Evolutionary conservation across 495 filamentous ascomycete species (phyloP).

Genomic region (Tuber indicum): DNA sequence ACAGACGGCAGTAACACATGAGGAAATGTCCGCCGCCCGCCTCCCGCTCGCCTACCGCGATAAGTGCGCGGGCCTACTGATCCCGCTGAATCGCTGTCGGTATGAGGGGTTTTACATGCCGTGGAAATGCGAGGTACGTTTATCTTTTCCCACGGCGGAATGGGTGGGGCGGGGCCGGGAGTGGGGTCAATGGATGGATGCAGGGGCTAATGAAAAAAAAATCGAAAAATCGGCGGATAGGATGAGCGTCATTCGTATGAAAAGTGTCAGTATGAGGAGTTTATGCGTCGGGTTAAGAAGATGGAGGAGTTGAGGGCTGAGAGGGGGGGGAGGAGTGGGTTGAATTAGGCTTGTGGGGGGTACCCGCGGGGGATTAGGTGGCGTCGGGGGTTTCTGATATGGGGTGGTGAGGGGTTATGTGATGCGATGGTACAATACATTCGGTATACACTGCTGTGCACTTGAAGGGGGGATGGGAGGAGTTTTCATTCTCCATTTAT

Average conservation of each 20-base stretch:
- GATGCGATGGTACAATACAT: neutral
- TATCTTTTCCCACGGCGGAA: too few relatives aligned
- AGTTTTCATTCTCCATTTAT: neutral
- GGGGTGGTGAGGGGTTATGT: neutral
- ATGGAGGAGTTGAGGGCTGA: conserved; percentile 91
- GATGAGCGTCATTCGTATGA: conserved; percentile 94
- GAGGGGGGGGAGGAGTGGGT: conserved; percentile 65
- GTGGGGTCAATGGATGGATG: neutral
- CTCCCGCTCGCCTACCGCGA: conserved; percentile 88
- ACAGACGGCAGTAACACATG: conserved; percentile 57
- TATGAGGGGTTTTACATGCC: conserved; percentile 86
- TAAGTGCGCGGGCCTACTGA: conserved; percentile 85
- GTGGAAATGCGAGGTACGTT: conserved; percentile 92
- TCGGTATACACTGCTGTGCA: neutral
- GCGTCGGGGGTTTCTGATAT: neutral
- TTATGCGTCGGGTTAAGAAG: conserved; percentile 96
- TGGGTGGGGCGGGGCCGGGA: too few relatives aligned
- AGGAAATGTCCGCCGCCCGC: conserved; percentile 86
- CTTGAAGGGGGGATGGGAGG: neutral
- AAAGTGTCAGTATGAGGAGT: conserved; percentile 98
- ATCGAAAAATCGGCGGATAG: conserved; percentile 46
- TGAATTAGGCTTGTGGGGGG: conserved; percentile 22
- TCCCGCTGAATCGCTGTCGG: conserved; percentile 92
- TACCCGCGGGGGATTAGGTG: too few relatives aligned
- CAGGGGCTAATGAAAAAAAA: neutral